Conservation (phyloP, 805 yeast species). For the Jamesozyma lodderae region DNA sequence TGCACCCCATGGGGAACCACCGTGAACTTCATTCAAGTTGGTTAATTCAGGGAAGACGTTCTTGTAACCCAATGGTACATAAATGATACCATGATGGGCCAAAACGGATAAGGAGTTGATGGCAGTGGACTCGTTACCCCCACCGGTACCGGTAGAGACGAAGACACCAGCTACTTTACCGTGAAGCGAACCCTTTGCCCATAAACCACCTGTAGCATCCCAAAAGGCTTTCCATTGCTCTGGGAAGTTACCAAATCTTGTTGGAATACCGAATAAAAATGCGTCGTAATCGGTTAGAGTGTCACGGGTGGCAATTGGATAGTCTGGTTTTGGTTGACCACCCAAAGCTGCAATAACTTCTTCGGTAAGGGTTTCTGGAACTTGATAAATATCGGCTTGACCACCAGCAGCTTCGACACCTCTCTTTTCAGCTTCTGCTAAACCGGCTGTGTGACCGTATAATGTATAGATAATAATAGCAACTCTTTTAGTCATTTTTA, state of each 20-base stretch:
- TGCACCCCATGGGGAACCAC: slow-evolving; percentile 82
- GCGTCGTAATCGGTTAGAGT: slow-evolving; percentile 63
- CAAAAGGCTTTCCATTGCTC: slow-evolving; percentile 70
- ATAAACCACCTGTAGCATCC: slow-evolving; percentile 69
- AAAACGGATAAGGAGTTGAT: slow-evolving; percentile 53
- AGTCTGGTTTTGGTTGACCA: slow-evolving; percentile 52
- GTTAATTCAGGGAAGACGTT: slow-evolving; percentile 44
- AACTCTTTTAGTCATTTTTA: slow-evolving; percentile 33
- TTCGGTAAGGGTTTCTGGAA: slow-evolving; percentile 63
- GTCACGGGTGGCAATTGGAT: slow-evolving; percentile 56
- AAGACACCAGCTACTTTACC: slow-evolving; percentile 72
- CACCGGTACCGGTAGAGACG: slow-evolving; percentile 69
- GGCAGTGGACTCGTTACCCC: slow-evolving; percentile 71
- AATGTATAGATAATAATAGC: slow-evolving; percentile 74
- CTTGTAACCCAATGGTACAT: slow-evolving; percentile 68
- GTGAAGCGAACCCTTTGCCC: slow-evolving; percentile 63
- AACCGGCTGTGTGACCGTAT: slow-evolving; percentile 63
- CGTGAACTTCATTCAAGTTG: slow-evolving; percentile 57
- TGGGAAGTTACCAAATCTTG: slow-evolving; percentile 75
- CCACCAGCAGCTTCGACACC: slow-evolving; percentile 68
- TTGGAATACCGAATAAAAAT: slow-evolving; percentile 74
- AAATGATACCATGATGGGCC: slow-evolving; percentile 74
- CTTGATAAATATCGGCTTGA: slow-evolving; percentile 61
- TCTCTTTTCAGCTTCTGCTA: slow-evolving; percentile 58
- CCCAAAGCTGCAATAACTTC: slow-evolving; percentile 52